Conservation (phyloP, 2,329 filamentous ascomycete genomes). For the Epichloe coenophiala region DNA sequence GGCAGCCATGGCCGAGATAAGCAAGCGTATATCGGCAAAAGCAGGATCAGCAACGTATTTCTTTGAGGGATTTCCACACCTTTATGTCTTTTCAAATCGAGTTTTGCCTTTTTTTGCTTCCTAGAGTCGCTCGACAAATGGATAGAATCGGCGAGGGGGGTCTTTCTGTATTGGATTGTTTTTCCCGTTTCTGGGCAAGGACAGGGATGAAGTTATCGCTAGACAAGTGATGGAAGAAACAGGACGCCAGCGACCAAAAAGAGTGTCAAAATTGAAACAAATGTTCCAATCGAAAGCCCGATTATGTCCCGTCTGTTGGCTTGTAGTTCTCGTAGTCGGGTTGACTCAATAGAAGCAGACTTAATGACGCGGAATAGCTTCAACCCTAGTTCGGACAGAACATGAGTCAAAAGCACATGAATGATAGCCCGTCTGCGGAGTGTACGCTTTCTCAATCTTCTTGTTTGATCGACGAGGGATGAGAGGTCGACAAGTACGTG, state of each 20-base stretch:
- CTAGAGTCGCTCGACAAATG: not conserved
- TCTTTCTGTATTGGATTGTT: not conserved
- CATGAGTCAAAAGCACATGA: slow-evolving; percentile 13
- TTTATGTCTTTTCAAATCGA: not conserved
- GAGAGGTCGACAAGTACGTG: not conserved
- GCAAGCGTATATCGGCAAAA: not conserved
- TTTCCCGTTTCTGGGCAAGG: not conserved
- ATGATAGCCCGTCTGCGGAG: not conserved
- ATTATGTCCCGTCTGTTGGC: not conserved
- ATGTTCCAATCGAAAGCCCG: slow-evolving; percentile 20
- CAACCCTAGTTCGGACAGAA: slow-evolving; percentile 16
- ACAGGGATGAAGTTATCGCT: slow-evolving; percentile 15
- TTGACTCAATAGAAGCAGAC: slow-evolving; percentile 16
- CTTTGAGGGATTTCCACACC: not conserved
- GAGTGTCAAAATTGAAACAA: slow-evolving; percentile 17
- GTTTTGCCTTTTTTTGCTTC: not conserved
- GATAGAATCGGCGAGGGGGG: not conserved
- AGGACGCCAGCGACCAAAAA: slow-evolving; percentile 45
- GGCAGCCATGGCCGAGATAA: no score
- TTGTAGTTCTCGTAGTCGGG: not conserved
- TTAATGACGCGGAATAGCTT: slow-evolving; percentile 15
- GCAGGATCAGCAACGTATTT: not conserved
- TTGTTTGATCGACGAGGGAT: not conserved
- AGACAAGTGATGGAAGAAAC: slow-evolving; percentile 18
- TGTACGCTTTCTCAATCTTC: not conserved